phyloP scores from a whole-genome alignment of 768 basidiomycete species.

The Phallus indusiatus region DNA sequence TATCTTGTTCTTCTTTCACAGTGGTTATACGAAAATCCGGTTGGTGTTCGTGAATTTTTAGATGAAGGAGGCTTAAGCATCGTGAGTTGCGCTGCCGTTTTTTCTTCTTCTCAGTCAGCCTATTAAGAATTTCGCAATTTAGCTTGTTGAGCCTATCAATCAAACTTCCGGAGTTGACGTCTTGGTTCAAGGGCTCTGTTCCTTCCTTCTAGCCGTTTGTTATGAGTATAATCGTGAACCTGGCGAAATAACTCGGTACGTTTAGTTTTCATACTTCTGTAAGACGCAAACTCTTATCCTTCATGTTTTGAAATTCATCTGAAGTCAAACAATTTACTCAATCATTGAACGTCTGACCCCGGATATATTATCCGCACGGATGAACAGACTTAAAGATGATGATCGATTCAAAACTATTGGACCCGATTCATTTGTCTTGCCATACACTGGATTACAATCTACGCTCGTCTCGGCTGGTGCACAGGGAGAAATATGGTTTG shows the following conservation, averaged over 20 bases:
- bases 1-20: slow-evolving; percentile 78
- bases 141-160: slow-evolving; percentile 94
- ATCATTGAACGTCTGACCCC: slow-evolving; percentile 86
- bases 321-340: slow-evolving; percentile 61
- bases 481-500: slow-evolving; percentile 82
- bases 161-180: slow-evolving; percentile 80
- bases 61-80: slow-evolving; percentile 85
- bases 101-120: background rate
- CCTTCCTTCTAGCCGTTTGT: slow-evolving; percentile 86
- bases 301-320: slow-evolving; percentile 23
- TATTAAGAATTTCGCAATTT: background rate
- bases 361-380: slow-evolving; percentile 79
- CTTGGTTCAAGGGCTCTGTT: slow-evolving; percentile 81
- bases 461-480: slow-evolving; percentile 19
- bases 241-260: slow-evolving; percentile 87
- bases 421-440: slow-evolving; percentile 70
- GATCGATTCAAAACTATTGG: slow-evolving; percentile 85
- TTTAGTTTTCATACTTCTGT: slow-evolving; percentile 1
- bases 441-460: slow-evolving; percentile 21
- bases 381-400: slow-evolving; percentile 84
- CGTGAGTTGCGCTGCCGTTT: slow-evolving; percentile 39
- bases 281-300: background rate
- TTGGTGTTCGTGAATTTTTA: slow-evolving; percentile 79
- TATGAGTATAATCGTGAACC: slow-evolving; percentile 97
- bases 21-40: slow-evolving; percentile 97